Evolutionary conservation across 495 filamentous ascomycete species (phyloP).

Genomic region (Cairneyella variabilis): DNA sequence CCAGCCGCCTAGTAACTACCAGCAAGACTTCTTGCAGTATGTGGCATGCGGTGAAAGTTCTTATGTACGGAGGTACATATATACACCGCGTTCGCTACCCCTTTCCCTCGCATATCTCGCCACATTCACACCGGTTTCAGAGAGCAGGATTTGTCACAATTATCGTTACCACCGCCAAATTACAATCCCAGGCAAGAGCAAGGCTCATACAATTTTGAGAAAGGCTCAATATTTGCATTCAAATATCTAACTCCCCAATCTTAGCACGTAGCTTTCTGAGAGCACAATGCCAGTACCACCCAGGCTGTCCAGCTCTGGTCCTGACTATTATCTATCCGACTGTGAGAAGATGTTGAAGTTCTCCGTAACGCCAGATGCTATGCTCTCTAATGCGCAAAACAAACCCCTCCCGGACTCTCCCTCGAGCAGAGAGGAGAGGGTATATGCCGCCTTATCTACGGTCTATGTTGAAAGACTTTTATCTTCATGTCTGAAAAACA

Average conservation of each 20-base stretch:
- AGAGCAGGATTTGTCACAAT: no score
- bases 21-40: no score
- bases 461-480: conserved; percentile 35
- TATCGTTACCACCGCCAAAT: no score
- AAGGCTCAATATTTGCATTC: not conserved
- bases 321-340: conserved; percentile 13
- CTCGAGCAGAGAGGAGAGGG: not conserved
- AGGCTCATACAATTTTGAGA: not conserved
- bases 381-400: conserved; percentile 24
- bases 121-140: no score
- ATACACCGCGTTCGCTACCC: no score
- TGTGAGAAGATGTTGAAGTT: conserved; percentile 31
- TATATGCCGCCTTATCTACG: conserved; percentile 27
- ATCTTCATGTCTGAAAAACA: conserved; percentile 16
- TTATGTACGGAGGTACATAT: no score
- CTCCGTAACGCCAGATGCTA: conserved; percentile 29
- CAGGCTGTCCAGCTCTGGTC: not conserved
- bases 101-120: no score
- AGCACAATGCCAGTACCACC: not conserved
- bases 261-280: conserved; percentile 19
- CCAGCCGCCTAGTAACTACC: no score
- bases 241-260: not conserved
- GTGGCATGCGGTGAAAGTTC: no score
- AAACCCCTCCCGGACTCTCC: not conserved
- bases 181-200: no score